phyloP scores from a whole-genome alignment of 257 asterid species.

The Thymus mandschuricus region DNA sequence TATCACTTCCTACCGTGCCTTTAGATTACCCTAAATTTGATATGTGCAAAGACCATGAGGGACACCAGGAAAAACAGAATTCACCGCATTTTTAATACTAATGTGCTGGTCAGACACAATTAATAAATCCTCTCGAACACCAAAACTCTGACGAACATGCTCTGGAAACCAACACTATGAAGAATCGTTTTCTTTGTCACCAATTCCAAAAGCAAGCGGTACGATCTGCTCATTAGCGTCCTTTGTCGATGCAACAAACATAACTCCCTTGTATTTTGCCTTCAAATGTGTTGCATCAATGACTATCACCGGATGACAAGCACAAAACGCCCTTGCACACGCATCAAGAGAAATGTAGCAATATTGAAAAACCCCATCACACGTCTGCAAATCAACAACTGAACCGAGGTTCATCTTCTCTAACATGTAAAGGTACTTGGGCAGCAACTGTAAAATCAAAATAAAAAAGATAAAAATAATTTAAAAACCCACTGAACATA shows the following conservation, averaged over 20 bases:
- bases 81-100: background rate
- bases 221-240: background rate
- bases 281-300: background rate
- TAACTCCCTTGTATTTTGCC: no score
- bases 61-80: background rate
- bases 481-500: no score
- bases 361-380: background rate
- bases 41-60: background rate
- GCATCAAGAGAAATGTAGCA: background rate
- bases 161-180: background rate
- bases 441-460: no score
- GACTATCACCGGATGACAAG: background rate
- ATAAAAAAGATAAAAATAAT: no score
- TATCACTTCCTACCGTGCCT: background rate
- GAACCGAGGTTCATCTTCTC: background rate
- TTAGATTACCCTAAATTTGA: background rate
- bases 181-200: background rate
- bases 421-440: no score
- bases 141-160: background rate
- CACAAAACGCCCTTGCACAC: background rate
- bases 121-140: background rate
- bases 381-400: background rate
- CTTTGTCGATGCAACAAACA: background rate
- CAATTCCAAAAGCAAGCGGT: background rate
- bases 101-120: background rate